phyloP scores from a whole-genome alignment of 148 eudicot species.

The Bassia scoparia region DNA sequence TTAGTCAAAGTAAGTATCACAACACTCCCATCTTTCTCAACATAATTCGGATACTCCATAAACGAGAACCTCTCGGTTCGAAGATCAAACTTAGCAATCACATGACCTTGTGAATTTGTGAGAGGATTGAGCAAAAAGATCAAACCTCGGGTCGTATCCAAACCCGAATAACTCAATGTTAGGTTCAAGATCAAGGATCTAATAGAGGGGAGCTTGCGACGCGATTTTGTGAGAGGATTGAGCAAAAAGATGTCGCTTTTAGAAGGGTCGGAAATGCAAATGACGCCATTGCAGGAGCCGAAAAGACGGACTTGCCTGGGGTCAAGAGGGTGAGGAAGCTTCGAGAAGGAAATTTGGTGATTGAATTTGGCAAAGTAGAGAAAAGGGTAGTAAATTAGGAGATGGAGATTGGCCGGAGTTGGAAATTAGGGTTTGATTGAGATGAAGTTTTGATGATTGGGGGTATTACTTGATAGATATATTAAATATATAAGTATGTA shows the following conservation, averaged over 20 bases:
- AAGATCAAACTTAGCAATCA: conserved; percentile 7
- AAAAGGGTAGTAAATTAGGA: not conserved
- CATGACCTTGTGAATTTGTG: too few species aligned
- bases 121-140: too few species aligned
- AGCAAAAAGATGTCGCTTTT: not conserved
- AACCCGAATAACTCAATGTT: conserved; percentile 6
- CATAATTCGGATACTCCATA: not conserved
- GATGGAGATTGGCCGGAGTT: conserved; percentile 1
- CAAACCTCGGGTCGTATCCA: not conserved
- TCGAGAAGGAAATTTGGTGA: not conserved
- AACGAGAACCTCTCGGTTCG: not conserved
- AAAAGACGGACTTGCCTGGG: not conserved
- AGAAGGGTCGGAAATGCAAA: not conserved
- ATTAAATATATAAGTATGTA: too few species aligned
- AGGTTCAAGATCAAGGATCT: not conserved
- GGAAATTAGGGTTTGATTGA: too few species aligned
- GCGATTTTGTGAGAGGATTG: conserved; percentile 4
- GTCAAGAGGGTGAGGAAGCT: conserved; percentile 6
- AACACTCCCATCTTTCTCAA: not conserved
- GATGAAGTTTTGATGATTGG: too few species aligned
- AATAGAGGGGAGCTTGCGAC: not conserved
- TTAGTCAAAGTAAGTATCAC: not conserved
- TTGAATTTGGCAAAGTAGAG: not conserved
- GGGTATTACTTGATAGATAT: too few species aligned
- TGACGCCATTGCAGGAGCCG: conserved; percentile 9